Conservation (phyloP, 495 filamentous ascomycete species). For the Daldinia grandis region DNA sequence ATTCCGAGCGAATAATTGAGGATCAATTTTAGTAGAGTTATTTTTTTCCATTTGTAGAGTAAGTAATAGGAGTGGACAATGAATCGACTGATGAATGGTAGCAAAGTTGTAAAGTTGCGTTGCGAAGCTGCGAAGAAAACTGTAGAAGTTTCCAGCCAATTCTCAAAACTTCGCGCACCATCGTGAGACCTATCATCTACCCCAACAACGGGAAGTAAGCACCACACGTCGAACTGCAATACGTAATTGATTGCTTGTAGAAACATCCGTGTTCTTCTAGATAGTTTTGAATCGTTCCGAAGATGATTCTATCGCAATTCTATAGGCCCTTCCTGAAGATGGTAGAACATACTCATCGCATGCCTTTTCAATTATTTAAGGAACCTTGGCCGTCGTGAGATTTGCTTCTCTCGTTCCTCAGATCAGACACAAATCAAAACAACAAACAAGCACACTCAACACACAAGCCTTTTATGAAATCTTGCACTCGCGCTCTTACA, state of each 20-base stretch:
- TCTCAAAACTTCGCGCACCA: slow-evolving; percentile 38
- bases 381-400: slow-evolving; percentile 24
- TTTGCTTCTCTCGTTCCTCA: slow-evolving; percentile 29
- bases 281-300: slow-evolving; percentile 19
- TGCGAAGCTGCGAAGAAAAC: neutral
- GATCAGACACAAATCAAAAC: slow-evolving; percentile 40
- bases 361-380: slow-evolving; percentile 40
- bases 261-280: slow-evolving; percentile 41
- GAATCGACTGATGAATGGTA: neutral
- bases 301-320: slow-evolving; percentile 21
- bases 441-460: slow-evolving; percentile 18
- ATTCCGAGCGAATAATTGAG: slow-evolving; percentile 6
- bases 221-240: slow-evolving; percentile 3
- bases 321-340: slow-evolving; percentile 35
- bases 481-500: slow-evolving; percentile 25
- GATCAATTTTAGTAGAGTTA: neutral
- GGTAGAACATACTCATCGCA: slow-evolving; percentile 26
- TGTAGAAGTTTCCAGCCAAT: slow-evolving; percentile 40
- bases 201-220: slow-evolving; percentile 15
- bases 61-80: neutral
- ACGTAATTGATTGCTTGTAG: slow-evolving; percentile 9
- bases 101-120: neutral
- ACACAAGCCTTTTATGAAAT: slow-evolving; percentile 20
- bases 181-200: slow-evolving; percentile 28
- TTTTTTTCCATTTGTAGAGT: neutral